A percentile compares a stretch with the other conserved stretches of the same genome.
phyloP scores from a whole-genome alignment of 2,329 filamentous ascomycete species.

The Emergomyces orientalis region DNA sequence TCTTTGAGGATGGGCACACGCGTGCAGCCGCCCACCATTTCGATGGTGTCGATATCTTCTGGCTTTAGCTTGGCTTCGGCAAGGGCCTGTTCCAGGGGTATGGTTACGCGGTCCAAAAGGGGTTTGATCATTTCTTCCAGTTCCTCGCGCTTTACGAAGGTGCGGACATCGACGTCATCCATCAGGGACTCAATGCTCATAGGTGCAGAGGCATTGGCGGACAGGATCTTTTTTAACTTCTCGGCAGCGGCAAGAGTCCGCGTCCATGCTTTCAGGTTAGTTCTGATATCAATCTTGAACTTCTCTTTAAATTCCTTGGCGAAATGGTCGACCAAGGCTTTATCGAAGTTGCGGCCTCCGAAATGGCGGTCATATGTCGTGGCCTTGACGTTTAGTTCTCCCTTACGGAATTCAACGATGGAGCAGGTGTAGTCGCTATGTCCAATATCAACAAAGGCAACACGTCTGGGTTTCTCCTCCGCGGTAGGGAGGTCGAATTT shows the following conservation, averaged over 20 bases:
- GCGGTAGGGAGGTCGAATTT: conserved; percentile 82
- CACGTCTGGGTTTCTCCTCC: conserved; percentile 85
- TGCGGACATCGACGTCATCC: conserved; percentile 81
- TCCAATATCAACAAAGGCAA: conserved; percentile 88
- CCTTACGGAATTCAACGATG: conserved; percentile 94
- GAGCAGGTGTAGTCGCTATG: conserved; percentile 94
- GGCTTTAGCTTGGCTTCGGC: conserved; percentile 83
- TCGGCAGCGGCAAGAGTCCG: conserved; percentile 83
- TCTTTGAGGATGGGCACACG: conserved; percentile 92
- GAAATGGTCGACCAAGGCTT: conserved; percentile 88
- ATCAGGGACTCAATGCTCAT: conserved; percentile 97
- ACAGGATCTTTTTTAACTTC: conserved; percentile 97
- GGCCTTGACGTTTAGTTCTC: conserved; percentile 85
- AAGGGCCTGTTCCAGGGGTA: conserved; percentile 80
- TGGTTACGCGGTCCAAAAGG: conserved; percentile 61
- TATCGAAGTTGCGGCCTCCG: conserved; percentile 94
- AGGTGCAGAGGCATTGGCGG: conserved; percentile 84
- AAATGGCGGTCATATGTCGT: conserved; percentile 93
- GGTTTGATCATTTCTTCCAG: conserved; percentile 85
- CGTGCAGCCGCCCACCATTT: conserved; percentile 89
- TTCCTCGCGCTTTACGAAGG: conserved; percentile 87
- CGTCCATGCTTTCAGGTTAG: conserved; percentile 79
- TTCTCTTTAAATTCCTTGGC: conserved; percentile 94
- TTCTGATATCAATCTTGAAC: conserved; percentile 91
- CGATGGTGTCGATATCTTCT: conserved; percentile 87